phyloP scores from a whole-genome alignment of 352 stramenopile genomes.

The Pythium aquatile region DNA sequence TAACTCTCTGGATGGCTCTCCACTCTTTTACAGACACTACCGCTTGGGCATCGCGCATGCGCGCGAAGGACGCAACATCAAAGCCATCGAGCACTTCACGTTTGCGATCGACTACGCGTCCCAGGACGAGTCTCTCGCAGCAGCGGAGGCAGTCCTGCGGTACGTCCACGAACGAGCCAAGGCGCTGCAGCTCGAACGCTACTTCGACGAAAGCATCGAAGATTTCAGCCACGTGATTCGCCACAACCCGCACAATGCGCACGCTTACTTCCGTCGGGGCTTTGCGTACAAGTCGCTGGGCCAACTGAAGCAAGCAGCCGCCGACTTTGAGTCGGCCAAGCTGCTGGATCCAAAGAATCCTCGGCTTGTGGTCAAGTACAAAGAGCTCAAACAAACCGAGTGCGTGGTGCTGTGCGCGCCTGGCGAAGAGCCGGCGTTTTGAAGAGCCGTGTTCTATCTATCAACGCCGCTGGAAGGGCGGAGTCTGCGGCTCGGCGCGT shows the following conservation, averaged over 20 bases:
- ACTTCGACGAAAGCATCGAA: conserved; percentile 62
- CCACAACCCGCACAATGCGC: conserved; percentile 75
- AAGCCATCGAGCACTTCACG: conserved; percentile 73
- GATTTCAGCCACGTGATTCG: conserved; percentile 74
- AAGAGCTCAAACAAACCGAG: conserved; percentile 63
- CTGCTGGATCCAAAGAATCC: conserved; percentile 64
- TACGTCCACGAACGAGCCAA: conserved; percentile 82
- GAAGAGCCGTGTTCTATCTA: not conserved
- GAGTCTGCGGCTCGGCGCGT: not conserved
- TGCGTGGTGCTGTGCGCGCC: conserved; percentile 69
- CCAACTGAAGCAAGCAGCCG: conserved; percentile 46
- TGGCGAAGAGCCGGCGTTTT: conserved; percentile 58
- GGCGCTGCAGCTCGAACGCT: conserved; percentile 68
- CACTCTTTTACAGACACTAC: conserved; percentile 50
- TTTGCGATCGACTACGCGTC: conserved; percentile 33
- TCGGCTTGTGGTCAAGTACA: conserved; percentile 78
- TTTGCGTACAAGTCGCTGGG: conserved; percentile 72
- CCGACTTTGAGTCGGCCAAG: conserved; percentile 73
- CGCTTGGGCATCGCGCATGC: conserved; percentile 63
- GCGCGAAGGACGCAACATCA: conserved; percentile 44
- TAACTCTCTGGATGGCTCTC: not conserved
- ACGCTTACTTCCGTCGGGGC: conserved; percentile 79
- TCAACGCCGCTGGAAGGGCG: not conserved
- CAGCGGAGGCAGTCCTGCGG: conserved; percentile 22
- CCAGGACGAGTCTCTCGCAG: not conserved